Evolutionary conservation across 768 basidiomycete species (phyloP), one percentile per base, ranked within the genome.

Genomic region (Boletus speciosus): DNA sequence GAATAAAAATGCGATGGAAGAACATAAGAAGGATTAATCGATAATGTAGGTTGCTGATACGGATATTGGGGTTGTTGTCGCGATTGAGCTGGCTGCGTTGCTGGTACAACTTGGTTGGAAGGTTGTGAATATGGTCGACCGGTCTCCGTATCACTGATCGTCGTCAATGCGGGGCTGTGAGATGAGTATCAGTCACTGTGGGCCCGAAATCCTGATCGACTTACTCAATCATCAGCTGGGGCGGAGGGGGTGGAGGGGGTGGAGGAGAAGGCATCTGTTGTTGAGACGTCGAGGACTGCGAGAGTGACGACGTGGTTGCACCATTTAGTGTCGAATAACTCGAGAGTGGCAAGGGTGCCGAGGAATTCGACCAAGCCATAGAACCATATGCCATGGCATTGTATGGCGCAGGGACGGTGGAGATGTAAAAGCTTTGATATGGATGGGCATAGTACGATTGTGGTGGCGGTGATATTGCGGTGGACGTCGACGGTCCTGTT

Each of bases 311-410:
- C 1, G 74, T 80, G 11, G 85, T 87, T n/a, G 88, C 86, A 15
- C 86, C 87, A 66, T 90, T 88, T 45, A 90, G 71, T 43, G 83
- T 82, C n/a, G 89, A 90, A 56, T 89, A 90, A 55, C 72, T 83
- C 14, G 88, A 89, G 29, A 90, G 67, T 0, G 88, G 88, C 1
- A 89, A 48, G 12, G 73, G 70, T 27, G 69, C 63, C 2, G 72
- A 66, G 8, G 74, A 63, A 19, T 68, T 61, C 1, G 77, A 60
- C 82, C 83, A 85, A 8, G 74, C 62, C 58, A 71, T 61, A 3
- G 76, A 61, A n/a, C 80, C 78, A 55, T 85, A 87, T 2, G 78
- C 64, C 62, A 82, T 76, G 6, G 79, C 75, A 55, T 80, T 79
- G 66, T 78, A 83, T 14, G 79, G 77, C 4, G 75, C 72, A 4